Conservation (phyloP, 208 protist genomes). For the Leishmania mexicana region DNA sequence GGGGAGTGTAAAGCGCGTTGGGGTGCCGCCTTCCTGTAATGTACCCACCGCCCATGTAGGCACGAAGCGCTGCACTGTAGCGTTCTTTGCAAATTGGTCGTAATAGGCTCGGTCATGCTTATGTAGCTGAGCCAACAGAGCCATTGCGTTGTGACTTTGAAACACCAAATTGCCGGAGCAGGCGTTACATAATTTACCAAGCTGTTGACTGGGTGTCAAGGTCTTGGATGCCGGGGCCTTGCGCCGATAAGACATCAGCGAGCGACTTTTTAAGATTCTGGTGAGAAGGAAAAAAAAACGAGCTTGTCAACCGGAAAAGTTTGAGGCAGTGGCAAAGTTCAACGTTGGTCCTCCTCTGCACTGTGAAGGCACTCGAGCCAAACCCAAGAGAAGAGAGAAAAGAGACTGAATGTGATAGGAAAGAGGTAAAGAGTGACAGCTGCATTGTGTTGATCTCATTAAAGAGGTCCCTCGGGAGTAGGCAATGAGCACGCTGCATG, state of each 20-base stretch:
- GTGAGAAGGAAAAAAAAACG: neutral
- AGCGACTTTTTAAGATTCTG: neutral
- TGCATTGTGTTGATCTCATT: neutral
- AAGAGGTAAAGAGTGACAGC: neutral
- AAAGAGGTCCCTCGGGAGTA: neutral
- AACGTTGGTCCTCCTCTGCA: neutral
- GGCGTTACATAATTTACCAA: conserved; percentile 68
- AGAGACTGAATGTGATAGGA: neutral
- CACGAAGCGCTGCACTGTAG: conserved; percentile 60
- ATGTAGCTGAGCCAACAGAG: conserved; percentile 63
- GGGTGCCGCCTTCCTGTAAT: conserved; percentile 21
- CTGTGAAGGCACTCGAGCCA: neutral
- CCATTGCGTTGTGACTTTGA: conserved; percentile 81
- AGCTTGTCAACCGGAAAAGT: neutral
- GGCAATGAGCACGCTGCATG: conserved; percentile 4
- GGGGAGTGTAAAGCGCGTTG: conserved; percentile 52
- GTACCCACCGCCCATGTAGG: conserved; percentile 44
- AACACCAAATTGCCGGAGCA: conserved; percentile 54
- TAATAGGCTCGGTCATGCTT: conserved; percentile 45
- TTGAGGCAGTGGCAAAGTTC: neutral
- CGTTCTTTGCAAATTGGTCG: conserved; percentile 63
- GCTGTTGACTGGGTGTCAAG: conserved; percentile 55
- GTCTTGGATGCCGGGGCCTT: conserved; percentile 51
- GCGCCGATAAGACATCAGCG: conserved; percentile 68
- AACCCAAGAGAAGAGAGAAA: neutral